Evolutionary conservation across 441 rosid genomes (phyloP).

Genomic region (Erodium moschatum): DNA sequence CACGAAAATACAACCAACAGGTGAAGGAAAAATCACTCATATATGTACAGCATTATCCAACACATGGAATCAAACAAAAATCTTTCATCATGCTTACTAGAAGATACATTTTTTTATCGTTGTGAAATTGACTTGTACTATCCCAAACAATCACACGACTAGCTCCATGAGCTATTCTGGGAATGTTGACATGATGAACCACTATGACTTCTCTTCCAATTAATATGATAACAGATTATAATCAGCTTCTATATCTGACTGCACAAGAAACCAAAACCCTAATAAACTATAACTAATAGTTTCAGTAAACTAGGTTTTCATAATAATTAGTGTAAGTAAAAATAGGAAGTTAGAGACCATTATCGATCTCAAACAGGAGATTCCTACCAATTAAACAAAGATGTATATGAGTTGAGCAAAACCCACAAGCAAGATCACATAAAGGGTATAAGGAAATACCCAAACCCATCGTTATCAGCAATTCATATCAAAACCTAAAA

Average conservation of each 20-base stretch:
- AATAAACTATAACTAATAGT: background rate
- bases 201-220: background rate
- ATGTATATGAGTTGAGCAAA: background rate
- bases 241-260: background rate
- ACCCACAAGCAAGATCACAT: background rate
- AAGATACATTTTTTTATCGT: background rate
- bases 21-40: background rate
- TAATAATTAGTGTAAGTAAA: background rate
- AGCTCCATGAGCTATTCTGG: background rate
- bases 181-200: background rate
- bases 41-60: background rate
- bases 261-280: conserved; percentile 6
- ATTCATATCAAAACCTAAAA: background rate
- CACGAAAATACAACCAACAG: background rate
- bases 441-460: background rate
- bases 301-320: background rate
- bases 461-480: background rate
- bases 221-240: background rate
- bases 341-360: background rate
- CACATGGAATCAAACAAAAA: background rate
- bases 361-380: background rate
- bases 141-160: background rate
- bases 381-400: background rate
- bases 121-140: background rate
- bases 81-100: background rate